Conservation (phyloP, 208 protist genomes). For the Naegleria gruberi region DNA sequence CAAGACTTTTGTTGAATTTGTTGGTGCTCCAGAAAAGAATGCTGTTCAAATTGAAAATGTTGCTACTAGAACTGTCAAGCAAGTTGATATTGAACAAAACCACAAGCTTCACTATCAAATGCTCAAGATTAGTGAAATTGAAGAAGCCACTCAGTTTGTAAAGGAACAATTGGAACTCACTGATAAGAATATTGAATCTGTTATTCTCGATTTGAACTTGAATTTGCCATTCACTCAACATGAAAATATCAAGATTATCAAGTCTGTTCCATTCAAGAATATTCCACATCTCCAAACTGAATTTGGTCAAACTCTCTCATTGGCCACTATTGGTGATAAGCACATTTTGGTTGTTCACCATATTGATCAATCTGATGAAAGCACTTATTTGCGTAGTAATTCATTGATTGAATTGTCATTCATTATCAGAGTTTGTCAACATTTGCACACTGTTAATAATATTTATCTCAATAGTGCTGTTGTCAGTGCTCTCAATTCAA, state of each 20-base stretch:
- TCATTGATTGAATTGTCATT: background rate
- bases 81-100: background rate
- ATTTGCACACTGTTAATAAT: background rate
- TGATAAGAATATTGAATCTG: background rate
- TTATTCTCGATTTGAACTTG: background rate
- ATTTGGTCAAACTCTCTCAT: background rate
- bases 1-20: background rate
- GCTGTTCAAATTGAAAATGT: background rate
- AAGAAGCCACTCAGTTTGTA: background rate
- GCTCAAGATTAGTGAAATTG: too few species aligned
- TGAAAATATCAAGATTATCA: background rate
- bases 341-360: background rate
- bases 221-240: background rate
- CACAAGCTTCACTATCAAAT: background rate
- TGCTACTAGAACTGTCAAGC: background rate
- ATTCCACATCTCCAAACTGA: background rate
- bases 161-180: background rate
- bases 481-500: background rate
- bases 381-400: background rate
- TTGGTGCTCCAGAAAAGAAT: background rate
- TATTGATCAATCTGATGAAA: background rate
- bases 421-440: background rate
- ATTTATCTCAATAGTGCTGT: background rate
- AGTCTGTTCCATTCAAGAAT: background rate
- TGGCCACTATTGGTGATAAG: background rate